phyloP scores from a whole-genome alignment of 83 land plant species.

The Thuja plicata region DNA sequence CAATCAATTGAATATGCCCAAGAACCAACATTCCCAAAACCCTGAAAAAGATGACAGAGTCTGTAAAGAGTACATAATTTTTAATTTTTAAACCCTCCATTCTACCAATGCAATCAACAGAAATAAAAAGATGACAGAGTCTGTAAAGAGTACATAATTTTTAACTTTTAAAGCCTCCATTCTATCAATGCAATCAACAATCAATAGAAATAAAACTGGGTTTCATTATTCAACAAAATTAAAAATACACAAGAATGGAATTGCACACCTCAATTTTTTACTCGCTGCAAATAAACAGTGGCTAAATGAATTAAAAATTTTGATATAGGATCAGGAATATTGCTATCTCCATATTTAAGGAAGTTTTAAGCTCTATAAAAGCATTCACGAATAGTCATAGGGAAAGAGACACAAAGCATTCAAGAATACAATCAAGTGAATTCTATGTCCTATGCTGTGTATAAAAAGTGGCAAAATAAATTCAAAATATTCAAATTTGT shows the following conservation, averaged over 20 bases:
- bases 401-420: not conserved
- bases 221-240: not conserved
- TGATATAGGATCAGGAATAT: not conserved
- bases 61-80: not conserved
- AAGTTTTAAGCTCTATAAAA: not conserved
- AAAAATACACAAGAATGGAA: not conserved
- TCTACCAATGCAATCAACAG: not conserved
- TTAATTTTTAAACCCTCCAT: not conserved
- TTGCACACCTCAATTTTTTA: not conserved
- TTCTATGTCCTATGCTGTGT: not conserved
- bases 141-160: not conserved
- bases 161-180: not conserved
- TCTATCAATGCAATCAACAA: not conserved
- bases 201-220: not conserved
- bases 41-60: constrained; percentile 33
- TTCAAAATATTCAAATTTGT: not conserved
- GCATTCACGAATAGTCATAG: not conserved
- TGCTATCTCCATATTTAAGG: not conserved
- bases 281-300: not conserved
- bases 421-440: not conserved
- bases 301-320: not conserved
- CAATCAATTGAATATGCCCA: too few species aligned
- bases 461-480: not conserved
- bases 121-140: not conserved
- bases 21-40: constrained; percentile 94